Conservation (phyloP, 768 basidiomycete genomes). For the Leccinum uliginosum region DNA sequence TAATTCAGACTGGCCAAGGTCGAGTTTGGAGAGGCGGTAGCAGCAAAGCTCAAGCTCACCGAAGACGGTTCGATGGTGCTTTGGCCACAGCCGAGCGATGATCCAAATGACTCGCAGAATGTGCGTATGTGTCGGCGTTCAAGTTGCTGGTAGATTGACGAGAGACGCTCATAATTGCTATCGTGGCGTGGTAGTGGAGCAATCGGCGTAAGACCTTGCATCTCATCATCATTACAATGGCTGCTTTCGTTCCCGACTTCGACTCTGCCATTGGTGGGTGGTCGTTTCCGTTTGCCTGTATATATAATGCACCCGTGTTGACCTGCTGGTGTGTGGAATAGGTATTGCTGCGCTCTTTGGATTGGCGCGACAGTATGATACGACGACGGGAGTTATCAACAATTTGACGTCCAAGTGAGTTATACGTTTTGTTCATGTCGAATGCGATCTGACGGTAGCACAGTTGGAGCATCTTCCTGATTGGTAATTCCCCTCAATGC, state of each 20-base stretch:
- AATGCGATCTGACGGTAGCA: constrained; percentile 2
- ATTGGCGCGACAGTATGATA: constrained; percentile 40
- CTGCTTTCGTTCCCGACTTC: constrained; percentile 53
- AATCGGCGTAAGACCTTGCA: constrained; percentile 42
- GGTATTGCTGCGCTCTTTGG: constrained; percentile 49
- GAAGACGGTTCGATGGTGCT: constrained; percentile 44
- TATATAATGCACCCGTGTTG: neutral
- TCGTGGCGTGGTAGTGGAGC: constrained; percentile 37
- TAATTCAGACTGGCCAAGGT: constrained; percentile 39
- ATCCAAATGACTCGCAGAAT: constrained; percentile 52
- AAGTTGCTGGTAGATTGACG: neutral
- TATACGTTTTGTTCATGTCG: neutral
- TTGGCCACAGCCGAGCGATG: constrained; percentile 52
- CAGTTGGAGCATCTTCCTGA: constrained; percentile 47
- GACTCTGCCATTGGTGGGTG: constrained; percentile 45
- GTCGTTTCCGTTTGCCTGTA: neutral
- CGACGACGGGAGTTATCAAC: constrained; percentile 47
- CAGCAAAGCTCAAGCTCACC: constrained; percentile 43
- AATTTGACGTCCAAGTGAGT: constrained; percentile 43
- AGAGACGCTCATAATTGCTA: neutral
- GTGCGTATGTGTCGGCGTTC: constrained; percentile 26
- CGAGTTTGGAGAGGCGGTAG: constrained; percentile 47
- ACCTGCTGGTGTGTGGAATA: constrained; percentile 8
- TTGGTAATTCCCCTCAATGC: constrained; percentile 27
- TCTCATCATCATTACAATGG: constrained; percentile 45